These are phyloP conservation scores for Yamadazyma sp. DNA, from an alignment of 805 yeast species.

Conservation along the genomic window DNA sequence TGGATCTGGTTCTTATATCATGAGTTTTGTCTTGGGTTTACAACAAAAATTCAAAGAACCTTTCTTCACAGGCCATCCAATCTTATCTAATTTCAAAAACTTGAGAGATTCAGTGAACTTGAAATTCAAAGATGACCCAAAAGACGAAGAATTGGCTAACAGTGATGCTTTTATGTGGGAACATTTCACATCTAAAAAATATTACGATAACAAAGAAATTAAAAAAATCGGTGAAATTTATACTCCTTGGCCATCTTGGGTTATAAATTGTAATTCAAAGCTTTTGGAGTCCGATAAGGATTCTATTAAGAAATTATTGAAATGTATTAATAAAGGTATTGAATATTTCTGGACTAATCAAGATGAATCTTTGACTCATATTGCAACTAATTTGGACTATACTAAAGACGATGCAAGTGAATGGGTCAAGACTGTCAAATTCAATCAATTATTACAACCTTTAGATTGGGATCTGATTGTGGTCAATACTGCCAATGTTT, in stretches of 20 bases:
- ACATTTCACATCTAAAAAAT: conserved; percentile 81
- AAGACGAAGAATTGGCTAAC: conserved; percentile 21
- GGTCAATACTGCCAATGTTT: conserved; percentile 52
- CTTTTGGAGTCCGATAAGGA: conserved; percentile 26
- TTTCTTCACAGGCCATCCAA: conserved; percentile 50
- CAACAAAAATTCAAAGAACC: conserved; percentile 53
- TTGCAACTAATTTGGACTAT: conserved; percentile 69
- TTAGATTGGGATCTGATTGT: conserved; percentile 50
- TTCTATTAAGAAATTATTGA: conserved; percentile 38
- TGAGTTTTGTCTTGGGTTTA: conserved; percentile 80
- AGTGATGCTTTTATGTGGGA: conserved; percentile 97
- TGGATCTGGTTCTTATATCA: conserved; percentile 89
- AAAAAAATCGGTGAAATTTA: conserved; percentile 82
- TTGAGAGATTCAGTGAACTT: conserved; percentile 77
- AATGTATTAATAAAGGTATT: conserved; percentile 65
- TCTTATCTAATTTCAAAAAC: conserved; percentile 66
- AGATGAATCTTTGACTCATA: conserved; percentile 65
- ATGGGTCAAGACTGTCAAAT: conserved; percentile 79
- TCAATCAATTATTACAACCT: conserved; percentile 39
- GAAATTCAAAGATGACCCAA: conserved; percentile 23
- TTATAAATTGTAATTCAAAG: conserved; percentile 52
- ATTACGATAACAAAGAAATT: conserved; percentile 77
- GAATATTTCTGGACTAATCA: conserved; percentile 56
- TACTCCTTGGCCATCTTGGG: conserved; percentile 98
- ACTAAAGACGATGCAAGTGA: conserved; percentile 70